These are phyloP conservation scores for Epichloe hybrida DNA, from an alignment of 2,329 filamentous ascomycete species.

Conservation along the genomic window DNA sequence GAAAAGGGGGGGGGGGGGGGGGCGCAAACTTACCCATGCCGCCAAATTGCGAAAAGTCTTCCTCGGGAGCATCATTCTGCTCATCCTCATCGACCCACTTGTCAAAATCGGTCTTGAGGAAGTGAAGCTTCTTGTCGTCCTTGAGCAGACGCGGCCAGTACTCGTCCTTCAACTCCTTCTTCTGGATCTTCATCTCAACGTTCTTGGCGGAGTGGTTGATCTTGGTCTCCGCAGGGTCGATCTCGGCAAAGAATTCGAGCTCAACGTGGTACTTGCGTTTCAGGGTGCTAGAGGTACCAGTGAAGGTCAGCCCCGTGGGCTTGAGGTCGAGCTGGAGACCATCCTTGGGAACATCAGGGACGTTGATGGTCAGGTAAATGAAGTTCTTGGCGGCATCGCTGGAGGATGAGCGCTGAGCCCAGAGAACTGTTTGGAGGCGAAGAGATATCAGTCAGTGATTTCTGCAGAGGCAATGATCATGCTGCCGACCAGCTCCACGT, in stretches of 20 bases:
- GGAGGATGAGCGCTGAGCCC: conserved; percentile 88
- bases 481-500: not conserved
- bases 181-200: conserved; percentile 80
- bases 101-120: conserved; percentile 97
- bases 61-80: conserved; percentile 79
- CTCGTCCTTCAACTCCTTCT: conserved; percentile 91
- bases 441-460: not conserved
- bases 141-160: conserved; percentile 95
- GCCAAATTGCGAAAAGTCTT: conserved; percentile 58
- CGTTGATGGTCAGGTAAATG: conserved; percentile 83
- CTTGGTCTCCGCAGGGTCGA: conserved; percentile 74
- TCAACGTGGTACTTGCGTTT: conserved; percentile 79
- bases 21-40: conserved; percentile 43
- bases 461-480: not conserved
- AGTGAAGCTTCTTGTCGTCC: conserved; percentile 79
- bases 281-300: conserved; percentile 67
- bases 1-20: not conserved
- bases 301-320: conserved; percentile 64
- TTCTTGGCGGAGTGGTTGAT: conserved; percentile 79
- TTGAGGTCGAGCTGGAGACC: conserved; percentile 75
- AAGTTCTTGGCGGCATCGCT: conserved; percentile 79
- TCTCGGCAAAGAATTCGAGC: conserved; percentile 80
- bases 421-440: conserved; percentile 53
- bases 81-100: conserved; percentile 99
- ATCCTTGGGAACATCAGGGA: conserved; percentile 65